phyloP scores from a whole-genome alignment of 306 rosid genomes.

The Vicia faba region DNA sequence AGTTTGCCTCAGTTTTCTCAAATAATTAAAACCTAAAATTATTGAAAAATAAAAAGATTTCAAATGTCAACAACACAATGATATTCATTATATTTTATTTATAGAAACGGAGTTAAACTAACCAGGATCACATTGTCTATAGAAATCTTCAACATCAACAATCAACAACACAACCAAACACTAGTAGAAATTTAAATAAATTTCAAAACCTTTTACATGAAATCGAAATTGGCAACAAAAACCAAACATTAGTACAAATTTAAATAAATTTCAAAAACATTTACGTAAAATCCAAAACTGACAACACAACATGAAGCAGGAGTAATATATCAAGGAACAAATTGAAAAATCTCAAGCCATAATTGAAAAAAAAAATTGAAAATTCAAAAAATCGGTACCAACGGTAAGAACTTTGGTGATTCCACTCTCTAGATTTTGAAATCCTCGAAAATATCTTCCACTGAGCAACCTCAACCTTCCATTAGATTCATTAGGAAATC shows the following conservation, averaged over 20 bases:
- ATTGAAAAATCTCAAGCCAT: neutral
- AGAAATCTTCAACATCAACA: constrained; percentile 82
- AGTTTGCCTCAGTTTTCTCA: too few relatives aligned
- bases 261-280: too few relatives aligned
- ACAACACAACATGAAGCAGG: too few relatives aligned
- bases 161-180: neutral
- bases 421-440: constrained; percentile 79
- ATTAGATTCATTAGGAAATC: constrained; percentile 4
- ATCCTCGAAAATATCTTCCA: constrained; percentile 81
- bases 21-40: constrained; percentile 10
- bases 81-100: neutral
- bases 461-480: constrained; percentile 70
- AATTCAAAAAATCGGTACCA: constrained; percentile 42
- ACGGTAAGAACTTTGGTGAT: constrained; percentile 79
- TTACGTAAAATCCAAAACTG: too few relatives aligned
- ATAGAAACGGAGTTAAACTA: neutral
- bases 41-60: neutral
- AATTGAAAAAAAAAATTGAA: neutral
- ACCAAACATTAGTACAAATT: too few relatives aligned
- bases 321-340: neutral
- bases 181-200: neutral
- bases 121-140: constrained; percentile 84
- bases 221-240: neutral
- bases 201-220: neutral
- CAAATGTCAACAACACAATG: neutral